Base-by-base conservation (phyloP, 805 yeast genomes). In the Maudiozyma bulderi region DNA sequence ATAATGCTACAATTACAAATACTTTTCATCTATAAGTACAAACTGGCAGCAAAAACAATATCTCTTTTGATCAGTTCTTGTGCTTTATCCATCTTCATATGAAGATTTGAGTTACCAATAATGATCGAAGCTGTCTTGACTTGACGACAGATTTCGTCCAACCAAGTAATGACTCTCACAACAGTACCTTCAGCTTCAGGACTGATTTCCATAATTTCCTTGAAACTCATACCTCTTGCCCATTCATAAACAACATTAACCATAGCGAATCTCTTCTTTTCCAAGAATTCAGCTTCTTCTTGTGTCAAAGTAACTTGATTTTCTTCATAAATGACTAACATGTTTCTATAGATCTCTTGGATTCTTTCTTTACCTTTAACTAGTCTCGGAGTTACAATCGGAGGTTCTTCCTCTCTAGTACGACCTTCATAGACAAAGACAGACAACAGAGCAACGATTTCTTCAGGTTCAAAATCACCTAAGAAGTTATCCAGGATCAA, bases 191-290 rank as follows among this genome's bases (percentile, higher is more conserved):
- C 99, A 37, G 88, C 90, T 58, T 90, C 95, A 15, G 81, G 82
- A 50, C 96, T 86, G 54, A 88, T 75, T 51, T 80, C 83, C 84
- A 90, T 93, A 54, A 93, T 91, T 50, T 88, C 95, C 54, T 84
- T 84, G 71, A 93, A 93, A 0, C 95, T 76, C 74, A 83, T 76
- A 2, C 99, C 99, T 55, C 95, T 75, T 1, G 98, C 96, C 99
- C 99, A 93, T 68, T 93, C 97, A 64, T 91, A 93, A 5, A 91
- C 96, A 10, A 88, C 96, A 63, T 89, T 91, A 67, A 88, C 86
- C 59, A 93, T 73, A 0, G 91, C 95, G 67, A 93, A 93, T 56
- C 98, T 73, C 58, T 87, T 83, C 54, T 83, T 77, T 49, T 87
- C 95, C 54, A 84, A 69, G 59, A 91, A 93, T 51, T 84, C 85